These are phyloP conservation scores for Filobasidium wieringae DNA, from an alignment of 768 basidiomycete species.

Conservation along the genomic window DNA sequence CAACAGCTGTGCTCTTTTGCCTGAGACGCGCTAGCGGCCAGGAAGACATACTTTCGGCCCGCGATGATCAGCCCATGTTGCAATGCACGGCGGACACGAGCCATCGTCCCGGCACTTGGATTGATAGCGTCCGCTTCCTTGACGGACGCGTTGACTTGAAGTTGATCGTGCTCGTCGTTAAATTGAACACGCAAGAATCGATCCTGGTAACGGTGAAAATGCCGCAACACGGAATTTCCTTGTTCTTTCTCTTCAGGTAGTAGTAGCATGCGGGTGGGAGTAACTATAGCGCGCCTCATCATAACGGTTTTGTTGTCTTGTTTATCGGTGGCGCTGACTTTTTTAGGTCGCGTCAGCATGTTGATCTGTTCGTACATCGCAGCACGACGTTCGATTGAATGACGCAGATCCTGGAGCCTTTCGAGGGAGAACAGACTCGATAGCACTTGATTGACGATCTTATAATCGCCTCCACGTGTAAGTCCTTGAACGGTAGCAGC, in stretches of 20 bases:
- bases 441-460: neutral
- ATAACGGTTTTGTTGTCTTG: constrained; percentile 4
- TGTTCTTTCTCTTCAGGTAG: constrained; percentile 19
- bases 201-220: constrained; percentile 11
- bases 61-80: constrained; percentile 13
- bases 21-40: constrained; percentile 15
- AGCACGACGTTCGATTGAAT: neutral
- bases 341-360: neutral
- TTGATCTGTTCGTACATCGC: neutral
- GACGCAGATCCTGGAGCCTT: constrained; percentile 8
- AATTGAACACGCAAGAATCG: constrained; percentile 24
- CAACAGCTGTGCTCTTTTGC: constrained; percentile 17
- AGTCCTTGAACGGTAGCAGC: neutral
- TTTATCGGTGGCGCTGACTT: neutral
- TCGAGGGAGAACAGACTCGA: constrained; percentile 9
- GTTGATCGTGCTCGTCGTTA: constrained; percentile 17
- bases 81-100: constrained; percentile 14
- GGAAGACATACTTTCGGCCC: constrained; percentile 13
- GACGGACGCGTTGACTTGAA: constrained; percentile 17
- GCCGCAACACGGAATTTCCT: constrained; percentile 17
- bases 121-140: constrained; percentile 12
- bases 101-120: constrained; percentile 10
- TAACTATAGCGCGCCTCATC: constrained; percentile 15
- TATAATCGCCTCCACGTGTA: neutral
- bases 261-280: constrained; percentile 20